Evolutionary conservation across 2,329 filamentous ascomycete genomes (phyloP), one percentile per base, ranked within the genome.

Genomic region (Byssothecium circinans): DNA sequence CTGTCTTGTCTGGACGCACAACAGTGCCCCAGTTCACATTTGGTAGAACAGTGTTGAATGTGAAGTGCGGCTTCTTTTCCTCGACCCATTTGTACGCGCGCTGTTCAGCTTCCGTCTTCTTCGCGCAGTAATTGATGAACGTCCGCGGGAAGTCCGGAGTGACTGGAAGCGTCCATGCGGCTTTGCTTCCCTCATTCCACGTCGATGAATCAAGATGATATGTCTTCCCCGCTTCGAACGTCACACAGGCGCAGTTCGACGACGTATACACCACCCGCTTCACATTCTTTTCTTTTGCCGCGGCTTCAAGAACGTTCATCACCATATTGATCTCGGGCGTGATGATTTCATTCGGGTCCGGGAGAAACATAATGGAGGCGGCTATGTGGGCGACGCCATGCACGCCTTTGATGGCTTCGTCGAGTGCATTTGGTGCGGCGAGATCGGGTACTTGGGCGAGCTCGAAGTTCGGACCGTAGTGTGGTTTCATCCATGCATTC

Each of bases 321-420:
- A 67, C 59, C 11, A 67, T 67, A 11, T 43, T 48, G 4, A 77
- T 60, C 0, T 66, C 71, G 1, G 60, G 61, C 1, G 69, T 64
- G 27, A 81, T 73, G n/a, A 77, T 70, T 1, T 65, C 59, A 11
- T 76, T 62, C 1, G 77, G 74, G 42, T 81, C 68, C 0, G 67
- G 52, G 8, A 56, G 60, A 43, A 75, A 72, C 1, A 18, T 65
- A 1, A 72, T 40, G 29, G 71, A 61, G 14, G 69, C 65, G 11
- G 77, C 76, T 5, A 74, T 60, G 49, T 78, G 75, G 6, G 68
- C 65, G 23, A 78, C 61, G 5, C 69, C 72, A 5, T 69, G 47
- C 11, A 57, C 55, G 47, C 68, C 75, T 47, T 73, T 70, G 47
- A 74, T 54, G 3, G 68, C 72, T 14, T 68, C 59, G 29, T 76